phyloP scores from a whole-genome alignment of 164 flowering plant species.

The Tinospora cordifolia region DNA sequence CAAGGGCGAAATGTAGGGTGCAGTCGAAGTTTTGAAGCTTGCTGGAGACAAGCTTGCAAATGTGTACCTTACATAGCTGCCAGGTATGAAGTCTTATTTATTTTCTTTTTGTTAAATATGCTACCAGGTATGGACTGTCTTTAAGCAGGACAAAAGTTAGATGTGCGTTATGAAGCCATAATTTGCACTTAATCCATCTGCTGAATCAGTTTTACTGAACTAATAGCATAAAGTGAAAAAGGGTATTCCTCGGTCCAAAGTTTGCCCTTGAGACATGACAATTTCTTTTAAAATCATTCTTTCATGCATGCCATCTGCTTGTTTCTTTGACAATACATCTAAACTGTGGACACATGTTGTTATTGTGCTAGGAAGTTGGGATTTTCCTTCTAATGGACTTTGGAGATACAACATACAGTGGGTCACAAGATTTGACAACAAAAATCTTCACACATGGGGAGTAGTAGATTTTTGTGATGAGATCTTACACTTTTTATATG shows the following conservation, averaged over 20 bases:
- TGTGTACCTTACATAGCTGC: constrained; percentile 93
- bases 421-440: neutral
- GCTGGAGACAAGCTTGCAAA: constrained; percentile 91
- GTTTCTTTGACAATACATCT: too few species aligned
- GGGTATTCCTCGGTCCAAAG: too few species aligned
- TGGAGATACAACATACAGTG: neutral
- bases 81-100: constrained; percentile 40
- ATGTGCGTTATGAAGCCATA: neutral
- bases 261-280: too few species aligned
- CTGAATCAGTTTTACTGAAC: neutral
- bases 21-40: too few species aligned
- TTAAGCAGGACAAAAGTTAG: neutral
- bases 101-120: too few species aligned
- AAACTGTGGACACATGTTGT: too few species aligned
- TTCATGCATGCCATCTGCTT: too few species aligned
- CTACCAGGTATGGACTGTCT: constrained; percentile 48
- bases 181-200: neutral
- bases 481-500: neutral
- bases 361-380: neutral
- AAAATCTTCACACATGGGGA: neutral
- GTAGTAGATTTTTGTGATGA: neutral
- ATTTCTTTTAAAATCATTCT: too few species aligned
- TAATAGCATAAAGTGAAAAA: too few species aligned
- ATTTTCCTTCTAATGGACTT: too few species aligned
- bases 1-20: too few species aligned